These are phyloP conservation scores for Catharanthus roseus DNA, from an alignment of 257 asterid species.

Conservation along the genomic window DNA sequence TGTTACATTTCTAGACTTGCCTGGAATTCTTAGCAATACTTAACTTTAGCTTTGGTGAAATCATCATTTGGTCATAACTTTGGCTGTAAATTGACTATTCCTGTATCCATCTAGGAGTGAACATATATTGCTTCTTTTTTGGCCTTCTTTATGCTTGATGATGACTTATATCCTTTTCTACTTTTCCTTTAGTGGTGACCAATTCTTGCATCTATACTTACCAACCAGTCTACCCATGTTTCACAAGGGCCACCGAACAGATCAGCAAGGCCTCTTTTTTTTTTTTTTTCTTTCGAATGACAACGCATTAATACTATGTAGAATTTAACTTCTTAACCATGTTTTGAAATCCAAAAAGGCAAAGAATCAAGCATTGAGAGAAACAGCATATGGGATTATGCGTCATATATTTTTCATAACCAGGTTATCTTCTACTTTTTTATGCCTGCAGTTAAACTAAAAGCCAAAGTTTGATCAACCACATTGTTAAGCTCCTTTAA, in stretches of 20 bases:
- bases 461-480: not conserved
- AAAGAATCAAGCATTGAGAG: not conserved
- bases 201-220: not conserved
- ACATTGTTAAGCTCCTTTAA: not conserved
- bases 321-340: not conserved
- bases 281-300: not conserved
- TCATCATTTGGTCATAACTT: not conserved
- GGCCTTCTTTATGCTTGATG: not conserved
- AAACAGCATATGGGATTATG: not conserved
- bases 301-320: not conserved
- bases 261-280: not conserved
- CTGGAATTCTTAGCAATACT: not conserved
- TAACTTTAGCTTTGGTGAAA: not conserved
- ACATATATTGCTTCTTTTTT: not conserved
- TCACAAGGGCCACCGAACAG: not conserved
- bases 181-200: too few species aligned
- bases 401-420: not conserved
- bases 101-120: not conserved
- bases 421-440: not conserved
- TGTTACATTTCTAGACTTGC: not conserved
- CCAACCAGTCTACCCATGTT: not conserved
- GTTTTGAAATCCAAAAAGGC: not conserved
- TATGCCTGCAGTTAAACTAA: not conserved
- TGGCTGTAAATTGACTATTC: not conserved
- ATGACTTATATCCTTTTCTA: not conserved